Evolutionary conservation across 331 rosid species (phyloP).

Genomic region (Spiraea crenata): DNA sequence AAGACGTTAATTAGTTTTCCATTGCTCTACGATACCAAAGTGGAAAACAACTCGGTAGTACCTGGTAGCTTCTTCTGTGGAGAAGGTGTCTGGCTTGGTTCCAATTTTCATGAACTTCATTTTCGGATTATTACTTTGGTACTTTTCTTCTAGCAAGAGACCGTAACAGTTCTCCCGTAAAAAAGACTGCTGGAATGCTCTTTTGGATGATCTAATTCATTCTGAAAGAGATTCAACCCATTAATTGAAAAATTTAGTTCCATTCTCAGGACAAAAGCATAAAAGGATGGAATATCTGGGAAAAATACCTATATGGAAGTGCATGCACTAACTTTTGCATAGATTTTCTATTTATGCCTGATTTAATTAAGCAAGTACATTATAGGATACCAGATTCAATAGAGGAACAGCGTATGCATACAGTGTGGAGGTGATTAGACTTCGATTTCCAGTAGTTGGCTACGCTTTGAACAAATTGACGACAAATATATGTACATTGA

Average conservation of each 20-base stretch:
- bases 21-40: neutral
- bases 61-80: conserved; percentile 91
- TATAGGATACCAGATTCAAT: too few relatives aligned
- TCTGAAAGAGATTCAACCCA: conserved; percentile 6
- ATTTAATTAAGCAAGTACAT: neutral
- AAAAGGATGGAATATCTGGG: too few relatives aligned
- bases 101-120: conserved; percentile 99
- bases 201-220: conserved; percentile 2
- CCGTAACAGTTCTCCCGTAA: conserved; percentile 27
- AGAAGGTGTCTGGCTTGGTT: conserved; percentile 86
- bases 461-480: too few relatives aligned
- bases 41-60: conserved; percentile 19
- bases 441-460: too few relatives aligned
- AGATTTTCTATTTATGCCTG: neutral
- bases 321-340: neutral
- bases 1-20: neutral
- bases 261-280: neutral
- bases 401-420: too few relatives aligned
- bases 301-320: neutral
- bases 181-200: conserved; percentile 16
- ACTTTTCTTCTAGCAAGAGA: conserved; percentile 16
- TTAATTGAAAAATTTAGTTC: neutral
- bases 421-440: too few relatives aligned
- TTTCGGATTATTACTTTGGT: conserved; percentile 9
- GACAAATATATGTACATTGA: too few relatives aligned